Percentiles rank a stretch among this genome's conserved stretches.
phyloP scores from a whole-genome alignment of 169 alveolate species.

The Plasmodium inui region DNA sequence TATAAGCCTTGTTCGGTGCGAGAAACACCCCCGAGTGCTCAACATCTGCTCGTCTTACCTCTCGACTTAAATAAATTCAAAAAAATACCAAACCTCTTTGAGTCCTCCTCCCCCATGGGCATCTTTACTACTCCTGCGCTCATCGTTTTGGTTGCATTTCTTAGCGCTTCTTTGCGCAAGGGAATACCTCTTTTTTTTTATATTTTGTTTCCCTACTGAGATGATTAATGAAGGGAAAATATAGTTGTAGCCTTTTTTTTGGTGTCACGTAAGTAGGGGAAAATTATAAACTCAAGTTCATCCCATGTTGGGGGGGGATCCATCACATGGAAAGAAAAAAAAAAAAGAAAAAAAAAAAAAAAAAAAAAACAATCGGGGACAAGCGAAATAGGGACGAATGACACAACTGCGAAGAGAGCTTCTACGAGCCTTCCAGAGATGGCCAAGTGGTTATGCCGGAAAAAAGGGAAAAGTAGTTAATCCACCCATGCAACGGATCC shows the following conservation, averaged over 20 bases:
- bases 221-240: background rate
- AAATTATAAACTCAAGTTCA: background rate
- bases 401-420: background rate
- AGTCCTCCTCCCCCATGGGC: slow-evolving; percentile 5
- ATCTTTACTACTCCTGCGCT: background rate
- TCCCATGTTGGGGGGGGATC: background rate
- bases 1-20: background rate
- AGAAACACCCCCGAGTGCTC: background rate
- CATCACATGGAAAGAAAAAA: background rate
- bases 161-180: background rate
- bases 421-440: background rate
- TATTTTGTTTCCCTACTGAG: background rate
- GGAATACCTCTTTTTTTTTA: background rate
- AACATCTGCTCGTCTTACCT: slow-evolving; percentile 10
- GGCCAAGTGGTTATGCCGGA: background rate
- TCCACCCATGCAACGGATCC: background rate
- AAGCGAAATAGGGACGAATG: background rate
- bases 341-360: background rate
- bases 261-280: background rate
- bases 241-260: background rate
- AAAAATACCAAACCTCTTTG: slow-evolving; percentile 6
- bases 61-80: slow-evolving; percentile 29
- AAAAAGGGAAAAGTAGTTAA: background rate
- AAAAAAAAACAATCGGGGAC: background rate
- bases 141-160: background rate